phyloP scores from a whole-genome alignment of 78 protist species.

The Creolimax fragrantissima region DNA sequence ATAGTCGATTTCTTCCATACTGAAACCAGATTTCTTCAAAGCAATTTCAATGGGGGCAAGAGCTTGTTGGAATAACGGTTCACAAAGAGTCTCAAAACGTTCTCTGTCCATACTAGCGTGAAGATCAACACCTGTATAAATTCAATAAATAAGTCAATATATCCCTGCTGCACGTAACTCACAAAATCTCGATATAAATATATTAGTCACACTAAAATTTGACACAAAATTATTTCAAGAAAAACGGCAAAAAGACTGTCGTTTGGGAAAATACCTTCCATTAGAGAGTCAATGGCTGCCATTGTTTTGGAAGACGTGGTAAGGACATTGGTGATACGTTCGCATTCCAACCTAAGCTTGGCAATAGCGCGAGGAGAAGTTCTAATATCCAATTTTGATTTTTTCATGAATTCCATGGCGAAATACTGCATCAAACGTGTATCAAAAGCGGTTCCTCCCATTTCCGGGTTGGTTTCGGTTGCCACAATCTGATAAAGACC shows the following conservation, averaged over 20 bases:
- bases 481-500: slow-evolving; percentile 92
- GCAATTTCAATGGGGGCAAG: neutral
- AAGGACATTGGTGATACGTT: neutral
- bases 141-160: too few species aligned
- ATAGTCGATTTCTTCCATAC: neutral
- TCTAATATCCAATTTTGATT: neutral
- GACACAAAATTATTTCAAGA: too few species aligned
- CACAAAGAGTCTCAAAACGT: neutral
- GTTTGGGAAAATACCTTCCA: slow-evolving; percentile 21
- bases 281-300: slow-evolving; percentile 13
- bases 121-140: neutral
- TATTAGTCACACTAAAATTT: too few species aligned
- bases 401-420: slow-evolving; percentile 54
- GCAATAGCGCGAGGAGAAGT: neutral
- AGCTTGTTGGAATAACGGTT: neutral
- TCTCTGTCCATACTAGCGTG: neutral
- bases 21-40: neutral
- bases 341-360: slow-evolving; percentile 21
- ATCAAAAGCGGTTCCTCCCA: slow-evolving; percentile 94
- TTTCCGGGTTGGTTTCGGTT: slow-evolving; percentile 89
- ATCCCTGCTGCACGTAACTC: too few species aligned
- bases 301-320: neutral
- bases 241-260: too few species aligned
- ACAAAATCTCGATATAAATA: too few species aligned
- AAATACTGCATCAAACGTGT: slow-evolving; percentile 78